A percentile compares a stretch with the other conserved stretches of the same genome.
Evolutionary conservation across 78 protist species (phyloP).

Genomic region (Pigoraptor vietnamica): DNA sequence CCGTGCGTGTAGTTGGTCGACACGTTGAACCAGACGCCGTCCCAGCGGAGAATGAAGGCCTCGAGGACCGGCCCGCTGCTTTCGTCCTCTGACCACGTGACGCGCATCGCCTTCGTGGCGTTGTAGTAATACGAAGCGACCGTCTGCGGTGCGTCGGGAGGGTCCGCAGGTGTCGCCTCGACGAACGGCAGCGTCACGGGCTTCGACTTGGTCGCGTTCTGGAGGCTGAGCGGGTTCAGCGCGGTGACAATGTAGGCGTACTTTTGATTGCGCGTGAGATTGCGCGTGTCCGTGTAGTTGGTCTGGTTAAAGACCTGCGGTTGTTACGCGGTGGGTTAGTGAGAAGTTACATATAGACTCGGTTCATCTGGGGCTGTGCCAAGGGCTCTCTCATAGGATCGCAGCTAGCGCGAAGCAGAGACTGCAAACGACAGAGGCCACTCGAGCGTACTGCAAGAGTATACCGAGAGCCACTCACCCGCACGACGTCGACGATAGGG

Average conservation of each 20-base stretch:
- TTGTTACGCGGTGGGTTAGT: no score
- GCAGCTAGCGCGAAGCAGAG: not conserved
- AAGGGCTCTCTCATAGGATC: not conserved
- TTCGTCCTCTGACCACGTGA: not conserved
- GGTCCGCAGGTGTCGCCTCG: not conserved
- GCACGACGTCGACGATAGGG: not conserved
- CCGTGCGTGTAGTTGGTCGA: not conserved
- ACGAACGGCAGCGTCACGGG: not conserved
- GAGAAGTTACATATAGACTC: no score
- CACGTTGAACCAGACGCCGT: no score
- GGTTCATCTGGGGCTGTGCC: not conserved
- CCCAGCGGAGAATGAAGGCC: not conserved
- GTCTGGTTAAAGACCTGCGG: no score
- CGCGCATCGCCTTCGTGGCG: not conserved
- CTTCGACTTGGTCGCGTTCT: not conserved
- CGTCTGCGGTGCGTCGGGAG: not conserved
- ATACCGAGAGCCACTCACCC: no score
- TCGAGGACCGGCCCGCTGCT: not conserved
- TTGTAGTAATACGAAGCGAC: no score
- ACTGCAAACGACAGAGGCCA: not conserved
- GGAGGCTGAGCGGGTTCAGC: not conserved
- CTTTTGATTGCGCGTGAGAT: not conserved
- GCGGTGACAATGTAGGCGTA: not conserved
- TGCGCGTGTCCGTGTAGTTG: not conserved
- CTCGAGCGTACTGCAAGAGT: no score